phyloP scores from a whole-genome alignment of 495 filamentous ascomycete genomes.

The Antarctomyces pellizariae region DNA sequence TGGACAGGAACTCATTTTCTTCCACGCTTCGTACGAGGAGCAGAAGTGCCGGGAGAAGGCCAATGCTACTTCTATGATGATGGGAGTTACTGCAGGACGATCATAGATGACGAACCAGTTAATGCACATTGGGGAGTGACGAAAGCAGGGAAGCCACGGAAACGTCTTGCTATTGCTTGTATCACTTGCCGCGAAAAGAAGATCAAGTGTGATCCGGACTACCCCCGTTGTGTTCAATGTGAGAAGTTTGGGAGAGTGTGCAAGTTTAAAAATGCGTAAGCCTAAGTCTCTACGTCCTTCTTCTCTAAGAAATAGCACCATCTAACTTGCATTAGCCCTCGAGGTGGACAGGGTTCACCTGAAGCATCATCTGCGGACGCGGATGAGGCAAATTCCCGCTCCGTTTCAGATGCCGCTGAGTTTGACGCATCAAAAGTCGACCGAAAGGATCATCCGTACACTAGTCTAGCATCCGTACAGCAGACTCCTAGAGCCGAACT shows the following conservation, averaged over 20 bases:
- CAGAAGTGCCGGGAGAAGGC: conserved; percentile 53
- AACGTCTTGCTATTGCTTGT: conserved; percentile 72
- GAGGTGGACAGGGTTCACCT: conserved; percentile 28
- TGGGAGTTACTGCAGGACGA: conserved; percentile 57
- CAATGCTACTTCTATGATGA: conserved; percentile 76
- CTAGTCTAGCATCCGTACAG: too few relatives aligned
- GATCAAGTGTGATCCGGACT: conserved; percentile 82
- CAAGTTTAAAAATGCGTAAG: conserved; percentile 75
- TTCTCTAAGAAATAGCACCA: conserved; percentile 1
- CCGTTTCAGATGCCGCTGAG: too few relatives aligned
- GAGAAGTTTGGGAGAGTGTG: conserved; percentile 71
- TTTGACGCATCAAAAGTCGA: too few relatives aligned
- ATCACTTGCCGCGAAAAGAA: conserved; percentile 88
- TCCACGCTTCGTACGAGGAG: conserved; percentile 30
- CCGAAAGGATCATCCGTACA: too few relatives aligned
- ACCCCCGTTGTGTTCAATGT: conserved; percentile 68
- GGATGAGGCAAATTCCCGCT: conserved; percentile 15
- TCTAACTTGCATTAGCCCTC: conserved; percentile 16
- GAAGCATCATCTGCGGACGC: conserved; percentile 23
- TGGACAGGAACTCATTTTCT: conserved; percentile 36
- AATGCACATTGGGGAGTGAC: conserved; percentile 87
- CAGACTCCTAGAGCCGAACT: too few relatives aligned
- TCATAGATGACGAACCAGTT: conserved; percentile 65
- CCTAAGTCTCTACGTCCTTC: conserved; percentile 7
- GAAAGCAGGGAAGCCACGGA: conserved; percentile 78